Conservation (phyloP, 1,284 basidiomycete species). For the Coriolopsis trogii region DNA sequence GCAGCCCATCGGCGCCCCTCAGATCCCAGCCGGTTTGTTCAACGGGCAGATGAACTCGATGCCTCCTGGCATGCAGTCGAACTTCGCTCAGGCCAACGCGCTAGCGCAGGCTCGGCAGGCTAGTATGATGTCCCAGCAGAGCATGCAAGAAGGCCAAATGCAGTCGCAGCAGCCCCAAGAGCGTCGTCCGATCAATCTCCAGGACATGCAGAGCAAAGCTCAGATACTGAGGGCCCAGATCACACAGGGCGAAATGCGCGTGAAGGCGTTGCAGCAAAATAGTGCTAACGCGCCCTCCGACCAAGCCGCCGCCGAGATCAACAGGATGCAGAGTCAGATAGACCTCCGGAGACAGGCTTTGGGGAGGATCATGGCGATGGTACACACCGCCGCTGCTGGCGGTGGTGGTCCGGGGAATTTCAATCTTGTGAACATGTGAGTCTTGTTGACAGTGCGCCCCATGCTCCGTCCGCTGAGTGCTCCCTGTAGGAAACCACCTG, state of each 20-base stretch:
- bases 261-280: conserved; percentile 9
- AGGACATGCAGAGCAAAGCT: conserved; percentile 13
- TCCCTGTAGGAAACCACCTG: conserved; percentile 13
- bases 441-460: neutral
- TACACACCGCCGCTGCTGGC: conserved; percentile 1
- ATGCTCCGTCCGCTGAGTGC: neutral
- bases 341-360: neutral
- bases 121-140: conserved; percentile 11
- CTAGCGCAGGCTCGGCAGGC: conserved; percentile 6
- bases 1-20: conserved; percentile 11
- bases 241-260: conserved; percentile 6
- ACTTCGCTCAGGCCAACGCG: conserved; percentile 7
- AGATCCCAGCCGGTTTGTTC: conserved; percentile 16
- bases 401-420: neutral
- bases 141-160: conserved; percentile 11
- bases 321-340: conserved; percentile 16
- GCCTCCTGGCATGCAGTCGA: conserved; percentile 1
- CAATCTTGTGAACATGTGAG: conserved; percentile 13
- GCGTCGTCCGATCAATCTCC: conserved; percentile 1
- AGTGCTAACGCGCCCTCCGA: too few species aligned
- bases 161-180: conserved; percentile 6
- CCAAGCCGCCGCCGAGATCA: conserved; percentile 12
- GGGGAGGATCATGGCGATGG: neutral
- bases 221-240: conserved; percentile 3
- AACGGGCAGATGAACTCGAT: conserved; percentile 11